Conservation (phyloP, 2,329 filamentous ascomycete genomes). For the Cladosporium sp. region DNA sequence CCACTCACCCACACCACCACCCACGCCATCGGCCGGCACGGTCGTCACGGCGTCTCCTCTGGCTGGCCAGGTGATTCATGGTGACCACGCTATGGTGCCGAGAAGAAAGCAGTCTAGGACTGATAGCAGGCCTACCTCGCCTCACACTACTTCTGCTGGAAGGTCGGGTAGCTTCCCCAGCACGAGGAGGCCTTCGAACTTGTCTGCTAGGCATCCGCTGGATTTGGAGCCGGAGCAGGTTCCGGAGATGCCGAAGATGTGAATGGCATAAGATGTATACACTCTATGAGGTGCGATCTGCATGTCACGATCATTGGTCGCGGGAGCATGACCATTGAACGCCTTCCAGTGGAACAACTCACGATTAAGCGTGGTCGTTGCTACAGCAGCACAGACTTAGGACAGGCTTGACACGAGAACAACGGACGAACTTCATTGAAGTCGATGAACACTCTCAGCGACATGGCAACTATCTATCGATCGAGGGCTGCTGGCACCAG, state of each 20-base stretch:
- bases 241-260: slow-evolving; percentile 10
- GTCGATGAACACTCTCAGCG: no score
- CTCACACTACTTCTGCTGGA: background rate
- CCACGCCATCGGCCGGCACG: slow-evolving; percentile 63
- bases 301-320: no score
- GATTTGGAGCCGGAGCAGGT: slow-evolving; percentile 10
- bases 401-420: no score
- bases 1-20: slow-evolving; percentile 62
- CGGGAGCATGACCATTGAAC: no score
- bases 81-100: slow-evolving; percentile 20
- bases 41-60: slow-evolving; percentile 66
- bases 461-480: no score
- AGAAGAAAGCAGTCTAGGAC: slow-evolving; percentile 20
- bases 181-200: slow-evolving; percentile 1
- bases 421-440: no score
- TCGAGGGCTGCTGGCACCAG: no score
- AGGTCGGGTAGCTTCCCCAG: slow-evolving; percentile 6
- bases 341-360: no score
- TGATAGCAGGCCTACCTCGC: slow-evolving; percentile 15
- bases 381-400: no score
- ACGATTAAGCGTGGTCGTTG: no score
- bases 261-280: background rate
- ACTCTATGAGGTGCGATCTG: no score
- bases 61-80: slow-evolving; percentile 56
- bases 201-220: slow-evolving; percentile 1